Evolutionary conservation across 352 stramenopile species (phyloP), one percentile per base, ranked within the genome.

Genomic region (Phytophthora ohioensis): DNA sequence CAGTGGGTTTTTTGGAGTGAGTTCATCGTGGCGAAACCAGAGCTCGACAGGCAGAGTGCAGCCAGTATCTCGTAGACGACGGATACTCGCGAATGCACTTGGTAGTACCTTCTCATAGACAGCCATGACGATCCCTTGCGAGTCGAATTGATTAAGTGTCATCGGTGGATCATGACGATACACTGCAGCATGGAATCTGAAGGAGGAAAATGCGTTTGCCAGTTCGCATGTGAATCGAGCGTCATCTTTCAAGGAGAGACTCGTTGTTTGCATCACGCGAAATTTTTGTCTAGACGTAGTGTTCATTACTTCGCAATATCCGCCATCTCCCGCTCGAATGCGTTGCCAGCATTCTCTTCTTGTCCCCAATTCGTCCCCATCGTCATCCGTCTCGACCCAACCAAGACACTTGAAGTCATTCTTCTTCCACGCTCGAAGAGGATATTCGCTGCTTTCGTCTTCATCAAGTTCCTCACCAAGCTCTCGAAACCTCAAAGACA

Each of bases 191-290:
- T 73, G 71, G 32, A 88, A 79, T 27, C 65, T 58, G 57, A 91
- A 90, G 3, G 84, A 79, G 4, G 84, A 82, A 53, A 94, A 94
- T 3, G 62, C 56, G 42, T 74, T 69, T 2, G 87, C 85, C 17
- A 88, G 73, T n/a, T 83, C 74, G 49, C 87, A 93, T 21, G 83
- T 92, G 71, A 91, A 94, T 10, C 79, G 81, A 57, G 79, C 71
- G 35, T 91, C 83, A 13, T 90, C 77, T 63, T 90, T 91, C 8
- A 94, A 70, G 52, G 83, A 91, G 3, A 86, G 57, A 49, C 72
- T 73, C 4, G 80, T 91, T 12, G 84, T 91, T 15, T 78, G 84
- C 87, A 93, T 91, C 6, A 88, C 72, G n/a, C 57, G 81, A 51
- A 90, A 89, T 2, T 78, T 58, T 54, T 87, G 57, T 42, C 75